phyloP scores from a whole-genome alignment of 2,329 filamentous ascomycete genomes.

The Lasiodiplodia gonubiensis region DNA sequence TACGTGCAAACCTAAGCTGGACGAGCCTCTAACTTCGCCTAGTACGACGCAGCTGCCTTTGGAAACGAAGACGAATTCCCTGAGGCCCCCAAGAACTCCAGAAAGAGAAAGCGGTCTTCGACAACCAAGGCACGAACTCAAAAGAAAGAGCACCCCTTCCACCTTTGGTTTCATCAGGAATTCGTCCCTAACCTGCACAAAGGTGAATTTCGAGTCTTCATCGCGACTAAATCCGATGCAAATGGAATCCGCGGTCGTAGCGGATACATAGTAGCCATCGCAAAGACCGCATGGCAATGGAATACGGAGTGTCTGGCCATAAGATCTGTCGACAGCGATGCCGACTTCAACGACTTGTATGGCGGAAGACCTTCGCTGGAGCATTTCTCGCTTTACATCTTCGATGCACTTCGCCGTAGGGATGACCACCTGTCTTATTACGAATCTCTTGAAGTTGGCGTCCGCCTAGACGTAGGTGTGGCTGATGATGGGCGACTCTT shows the following conservation, averaged over 20 bases:
- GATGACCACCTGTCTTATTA: not conserved
- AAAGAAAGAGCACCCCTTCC: not conserved
- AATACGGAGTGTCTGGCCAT: not conserved
- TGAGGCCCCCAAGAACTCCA: not conserved
- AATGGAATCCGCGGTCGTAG: not conserved
- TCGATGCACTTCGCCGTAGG: not conserved
- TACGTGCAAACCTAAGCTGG: not conserved
- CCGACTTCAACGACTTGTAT: not conserved
- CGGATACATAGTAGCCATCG: not conserved
- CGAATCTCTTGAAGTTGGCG: constrained; percentile 9
- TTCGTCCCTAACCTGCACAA: not conserved
- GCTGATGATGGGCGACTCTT: not conserved
- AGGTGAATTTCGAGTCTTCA: constrained; percentile 3
- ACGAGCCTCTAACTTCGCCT: too few species aligned
- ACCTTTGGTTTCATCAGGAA: constrained; percentile 1
- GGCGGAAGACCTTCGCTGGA: not conserved
- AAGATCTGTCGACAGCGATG: not conserved
- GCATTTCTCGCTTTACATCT: not conserved
- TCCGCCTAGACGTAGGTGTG: not conserved
- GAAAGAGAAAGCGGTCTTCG: not conserved
- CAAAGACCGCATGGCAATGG: not conserved
- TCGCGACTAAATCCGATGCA: not conserved
- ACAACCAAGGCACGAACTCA: not conserved
- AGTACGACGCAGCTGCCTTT: too few species aligned
- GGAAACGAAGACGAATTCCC: too few species aligned